Evolutionary conservation across 2,329 filamentous ascomycete species (phyloP).

Genomic region (Rhinocladiella similis): DNA sequence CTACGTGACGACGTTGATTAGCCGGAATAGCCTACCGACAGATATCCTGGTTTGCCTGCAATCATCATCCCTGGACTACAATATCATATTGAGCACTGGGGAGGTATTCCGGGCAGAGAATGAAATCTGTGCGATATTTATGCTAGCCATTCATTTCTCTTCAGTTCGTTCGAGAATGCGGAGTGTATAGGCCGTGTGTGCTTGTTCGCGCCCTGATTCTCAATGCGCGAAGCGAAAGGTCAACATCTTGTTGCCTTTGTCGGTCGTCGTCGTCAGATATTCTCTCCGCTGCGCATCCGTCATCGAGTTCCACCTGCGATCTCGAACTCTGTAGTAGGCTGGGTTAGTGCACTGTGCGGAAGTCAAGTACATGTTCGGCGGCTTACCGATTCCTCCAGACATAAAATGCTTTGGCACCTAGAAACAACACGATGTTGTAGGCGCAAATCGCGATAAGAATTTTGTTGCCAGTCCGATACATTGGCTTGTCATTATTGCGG

Average conservation of each 20-base stretch:
- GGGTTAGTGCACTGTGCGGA: not conserved
- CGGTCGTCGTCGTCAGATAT: constrained; percentile 40
- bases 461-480: constrained; percentile 60
- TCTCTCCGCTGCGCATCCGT: constrained; percentile 38
- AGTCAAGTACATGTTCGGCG: too few relatives aligned
- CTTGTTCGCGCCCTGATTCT: not conserved
- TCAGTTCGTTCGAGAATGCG: too few relatives aligned
- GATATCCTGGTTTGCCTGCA: too few relatives aligned
- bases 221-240: constrained; percentile 24
- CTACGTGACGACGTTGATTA: too few relatives aligned
- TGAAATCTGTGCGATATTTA: too few relatives aligned
- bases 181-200: too few relatives aligned
- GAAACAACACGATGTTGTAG: constrained; percentile 51
- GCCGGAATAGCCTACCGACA: too few relatives aligned
- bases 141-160: too few relatives aligned
- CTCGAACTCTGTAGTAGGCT: constrained; percentile 9
- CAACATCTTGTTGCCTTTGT: constrained; percentile 41
- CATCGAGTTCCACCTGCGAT: constrained; percentile 45
- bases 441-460: constrained; percentile 56
- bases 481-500: constrained; percentile 53
- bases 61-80: too few relatives aligned
- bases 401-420: constrained; percentile 45
- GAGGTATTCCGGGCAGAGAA: too few relatives aligned
- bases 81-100: too few relatives aligned
- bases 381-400: constrained; percentile 39